phyloP scores from a whole-genome alignment of 148 eudicot genomes.

The Euryodendron excelsum region DNA sequence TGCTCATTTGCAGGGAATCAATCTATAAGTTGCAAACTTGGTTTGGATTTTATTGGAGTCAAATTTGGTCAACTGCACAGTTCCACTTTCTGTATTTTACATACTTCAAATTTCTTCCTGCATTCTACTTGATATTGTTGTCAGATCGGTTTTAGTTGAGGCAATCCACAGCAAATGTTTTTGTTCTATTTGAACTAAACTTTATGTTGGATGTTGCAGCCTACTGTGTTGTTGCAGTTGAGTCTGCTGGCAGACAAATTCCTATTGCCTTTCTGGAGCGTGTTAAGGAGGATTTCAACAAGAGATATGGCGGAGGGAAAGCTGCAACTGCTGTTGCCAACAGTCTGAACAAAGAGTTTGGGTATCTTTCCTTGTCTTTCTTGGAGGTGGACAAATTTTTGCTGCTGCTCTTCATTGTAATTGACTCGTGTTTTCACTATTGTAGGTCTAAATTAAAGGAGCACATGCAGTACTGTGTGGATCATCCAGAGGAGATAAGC shows the following conservation, averaged over 20 bases:
- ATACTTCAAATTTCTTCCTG: neutral
- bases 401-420: neutral
- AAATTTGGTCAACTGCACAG: neutral
- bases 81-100: neutral
- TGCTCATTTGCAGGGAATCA: neutral
- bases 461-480: constrained; percentile 32
- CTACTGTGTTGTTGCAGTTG: constrained; percentile 31
- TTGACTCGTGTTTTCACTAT: neutral
- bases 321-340: constrained; percentile 33
- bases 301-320: constrained; percentile 30
- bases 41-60: neutral
- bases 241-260: constrained; percentile 28
- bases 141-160: neutral
- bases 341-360: constrained; percentile 29
- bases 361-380: constrained; percentile 14
- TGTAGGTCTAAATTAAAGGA: constrained; percentile 24
- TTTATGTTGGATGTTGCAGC: constrained; percentile 17
- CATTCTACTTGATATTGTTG: no score
- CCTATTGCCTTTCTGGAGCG: constrained; percentile 34
- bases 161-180: neutral
- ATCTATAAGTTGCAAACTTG: neutral
- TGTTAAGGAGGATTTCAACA: constrained; percentile 27
- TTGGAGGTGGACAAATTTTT: neutral
- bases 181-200: neutral
- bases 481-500: constrained; percentile 30